Evolutionary conservation across 495 filamentous ascomycete species (phyloP).

Genomic region (Penicillium dipodomyicola): DNA sequence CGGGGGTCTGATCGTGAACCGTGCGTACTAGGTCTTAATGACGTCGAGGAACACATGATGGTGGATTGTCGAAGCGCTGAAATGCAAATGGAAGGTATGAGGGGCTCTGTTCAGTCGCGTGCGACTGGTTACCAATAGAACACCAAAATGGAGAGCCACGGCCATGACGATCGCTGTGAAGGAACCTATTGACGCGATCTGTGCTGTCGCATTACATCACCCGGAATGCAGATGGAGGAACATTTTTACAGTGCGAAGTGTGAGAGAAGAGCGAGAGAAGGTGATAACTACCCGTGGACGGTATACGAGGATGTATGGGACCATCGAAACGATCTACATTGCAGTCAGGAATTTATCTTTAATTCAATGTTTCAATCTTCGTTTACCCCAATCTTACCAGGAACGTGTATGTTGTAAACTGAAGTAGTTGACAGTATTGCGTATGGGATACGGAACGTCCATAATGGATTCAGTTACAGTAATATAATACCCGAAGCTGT

Average conservation of each 20-base stretch:
- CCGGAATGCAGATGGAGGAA: not conserved
- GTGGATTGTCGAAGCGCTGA: not conserved
- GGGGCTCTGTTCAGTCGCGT: not conserved
- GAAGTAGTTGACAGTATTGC: constrained; percentile 19
- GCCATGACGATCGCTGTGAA: not conserved
- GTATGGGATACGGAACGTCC: constrained; percentile 19
- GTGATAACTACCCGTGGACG: no score
- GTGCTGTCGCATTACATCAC: constrained; percentile 7
- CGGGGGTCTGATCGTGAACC: constrained; percentile 8
- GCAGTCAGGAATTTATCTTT: not conserved
- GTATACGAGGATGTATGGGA: not conserved
- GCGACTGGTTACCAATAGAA: not conserved
- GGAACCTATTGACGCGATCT: constrained; percentile 6
- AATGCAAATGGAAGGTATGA: not conserved
- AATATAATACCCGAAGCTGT: constrained; percentile 18
- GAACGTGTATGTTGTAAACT: constrained; percentile 15
- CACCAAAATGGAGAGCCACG: not conserved
- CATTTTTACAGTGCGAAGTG: not conserved
- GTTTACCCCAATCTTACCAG: constrained; percentile 25
- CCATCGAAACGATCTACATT: not conserved
- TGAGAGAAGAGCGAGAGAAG: not conserved
- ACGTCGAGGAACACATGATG: not conserved
- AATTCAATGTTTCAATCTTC: not conserved
- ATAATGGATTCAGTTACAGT: constrained; percentile 17
- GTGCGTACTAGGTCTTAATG: not conserved